Conservation (phyloP, 2,329 filamentous ascomycete species). For the Fusarium transvaalense region DNA sequence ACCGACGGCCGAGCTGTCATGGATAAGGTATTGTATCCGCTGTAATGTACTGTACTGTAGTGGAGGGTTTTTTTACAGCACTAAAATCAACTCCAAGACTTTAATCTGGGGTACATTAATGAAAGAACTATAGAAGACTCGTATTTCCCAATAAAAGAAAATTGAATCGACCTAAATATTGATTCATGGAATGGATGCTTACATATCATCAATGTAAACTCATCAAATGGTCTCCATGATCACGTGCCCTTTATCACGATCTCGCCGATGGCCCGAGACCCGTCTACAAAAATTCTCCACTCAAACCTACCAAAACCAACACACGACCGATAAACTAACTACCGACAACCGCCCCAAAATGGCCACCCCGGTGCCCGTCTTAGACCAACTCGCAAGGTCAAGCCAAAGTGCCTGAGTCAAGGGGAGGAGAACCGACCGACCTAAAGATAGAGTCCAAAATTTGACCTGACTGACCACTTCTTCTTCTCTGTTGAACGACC, state of each 20-base stretch:
- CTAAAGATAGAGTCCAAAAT: constrained; percentile 12
- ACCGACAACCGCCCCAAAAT: constrained; percentile 40
- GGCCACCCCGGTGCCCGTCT: constrained; percentile 43
- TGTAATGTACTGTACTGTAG: constrained; percentile 19
- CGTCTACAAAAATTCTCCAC: constrained; percentile 25
- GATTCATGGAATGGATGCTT: too few relatives aligned
- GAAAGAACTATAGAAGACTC: not conserved
- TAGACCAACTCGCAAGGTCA: constrained; percentile 20
- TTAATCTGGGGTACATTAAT: constrained; percentile 2
- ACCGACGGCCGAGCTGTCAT: constrained; percentile 33
- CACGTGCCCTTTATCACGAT: constrained; percentile 1
- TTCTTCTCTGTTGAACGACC: not conserved
- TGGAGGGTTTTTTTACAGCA: constrained; percentile 16
- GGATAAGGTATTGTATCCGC: not conserved
- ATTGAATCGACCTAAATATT: too few relatives aligned
- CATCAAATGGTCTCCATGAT: too few relatives aligned
- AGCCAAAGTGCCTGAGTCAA: constrained; percentile 12
- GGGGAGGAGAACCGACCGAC: not conserved
- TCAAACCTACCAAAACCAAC: not conserved
- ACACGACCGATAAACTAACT: constrained; percentile 10
- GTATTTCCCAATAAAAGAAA: too few relatives aligned
- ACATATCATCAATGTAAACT: too few relatives aligned
- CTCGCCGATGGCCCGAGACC: constrained; percentile 35
- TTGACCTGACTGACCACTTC: constrained; percentile 3
- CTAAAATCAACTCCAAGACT: constrained; percentile 25